phyloP scores from a whole-genome alignment of 352 stramenopile species.

The Globisporangium lucens region DNA sequence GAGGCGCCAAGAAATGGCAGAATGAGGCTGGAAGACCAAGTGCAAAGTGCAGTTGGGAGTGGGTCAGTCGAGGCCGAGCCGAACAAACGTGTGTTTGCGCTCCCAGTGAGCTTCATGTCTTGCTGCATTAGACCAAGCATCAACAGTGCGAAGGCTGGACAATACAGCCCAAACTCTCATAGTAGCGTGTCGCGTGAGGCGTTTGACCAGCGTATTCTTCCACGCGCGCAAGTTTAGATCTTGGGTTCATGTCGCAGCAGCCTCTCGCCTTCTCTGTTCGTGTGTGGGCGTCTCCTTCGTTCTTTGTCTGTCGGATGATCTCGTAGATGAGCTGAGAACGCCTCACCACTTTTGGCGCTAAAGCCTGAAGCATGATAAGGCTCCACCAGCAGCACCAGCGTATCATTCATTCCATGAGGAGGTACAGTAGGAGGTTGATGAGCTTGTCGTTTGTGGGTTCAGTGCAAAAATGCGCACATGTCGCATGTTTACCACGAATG shows the following conservation, averaged over 20 bases:
- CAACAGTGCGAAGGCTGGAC: not conserved
- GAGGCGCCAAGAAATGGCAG: not conserved
- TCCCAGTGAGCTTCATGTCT: not conserved
- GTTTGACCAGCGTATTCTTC: not conserved
- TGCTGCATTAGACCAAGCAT: not conserved
- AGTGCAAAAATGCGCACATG: slow-evolving; percentile 1
- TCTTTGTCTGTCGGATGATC: not conserved
- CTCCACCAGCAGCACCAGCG: not conserved
- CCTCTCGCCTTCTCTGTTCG: not conserved
- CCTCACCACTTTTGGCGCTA: not conserved
- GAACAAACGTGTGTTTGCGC: not conserved
- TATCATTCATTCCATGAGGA: not conserved
- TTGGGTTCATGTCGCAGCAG: not conserved
- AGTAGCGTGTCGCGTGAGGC: not conserved
- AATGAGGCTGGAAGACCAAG: not conserved
- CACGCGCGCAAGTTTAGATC: not conserved
- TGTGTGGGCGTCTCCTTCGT: not conserved
- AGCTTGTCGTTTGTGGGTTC: not conserved
- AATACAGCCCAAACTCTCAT: too few species aligned
- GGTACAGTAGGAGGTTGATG: not conserved
- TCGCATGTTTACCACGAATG: not conserved
- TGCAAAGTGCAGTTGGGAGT: not conserved
- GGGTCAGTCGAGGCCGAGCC: not conserved
- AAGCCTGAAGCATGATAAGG: not conserved
- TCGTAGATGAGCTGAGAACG: not conserved